Evolutionary conservation across 148 eudicot species (phyloP).

Genomic region (Fagopyrum tataricum): DNA sequence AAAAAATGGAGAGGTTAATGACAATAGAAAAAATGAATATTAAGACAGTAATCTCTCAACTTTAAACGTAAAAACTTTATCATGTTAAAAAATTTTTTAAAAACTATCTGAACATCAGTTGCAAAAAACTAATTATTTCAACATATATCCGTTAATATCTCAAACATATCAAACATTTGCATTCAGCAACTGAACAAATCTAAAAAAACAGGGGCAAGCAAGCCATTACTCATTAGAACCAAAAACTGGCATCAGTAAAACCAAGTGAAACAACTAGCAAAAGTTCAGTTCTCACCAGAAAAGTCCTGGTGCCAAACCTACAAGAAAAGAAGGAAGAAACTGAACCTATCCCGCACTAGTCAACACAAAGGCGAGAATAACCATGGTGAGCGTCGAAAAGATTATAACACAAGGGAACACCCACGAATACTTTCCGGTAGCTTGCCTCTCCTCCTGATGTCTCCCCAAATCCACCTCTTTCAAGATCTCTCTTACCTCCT

Average conservation of each 20-base stretch:
- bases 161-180: neutral
- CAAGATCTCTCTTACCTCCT: slow-evolving; percentile 67
- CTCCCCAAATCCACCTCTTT: slow-evolving; percentile 49
- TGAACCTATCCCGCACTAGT: slow-evolving; percentile 58
- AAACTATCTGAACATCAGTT: too few species aligned
- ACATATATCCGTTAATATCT: too few species aligned
- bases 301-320: neutral
- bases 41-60: too few species aligned
- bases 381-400: slow-evolving; percentile 54
- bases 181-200: neutral
- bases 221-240: neutral
- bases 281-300: neutral
- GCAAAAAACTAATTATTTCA: too few species aligned
- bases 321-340: neutral
- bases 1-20: too few species aligned
- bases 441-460: slow-evolving; percentile 28
- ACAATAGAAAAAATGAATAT: too few species aligned
- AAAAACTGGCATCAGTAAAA: neutral
- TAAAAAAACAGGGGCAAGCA: neutral
- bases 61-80: too few species aligned
- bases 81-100: too few species aligned
- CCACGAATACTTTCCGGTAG: slow-evolving; percentile 45
- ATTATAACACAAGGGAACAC: slow-evolving; percentile 65
- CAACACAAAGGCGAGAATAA: slow-evolving; percentile 56
- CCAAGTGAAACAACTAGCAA: neutral